Base-by-base conservation (phyloP, 2,329 filamentous ascomycete genomes). In the Penicillium occitanis region DNA sequence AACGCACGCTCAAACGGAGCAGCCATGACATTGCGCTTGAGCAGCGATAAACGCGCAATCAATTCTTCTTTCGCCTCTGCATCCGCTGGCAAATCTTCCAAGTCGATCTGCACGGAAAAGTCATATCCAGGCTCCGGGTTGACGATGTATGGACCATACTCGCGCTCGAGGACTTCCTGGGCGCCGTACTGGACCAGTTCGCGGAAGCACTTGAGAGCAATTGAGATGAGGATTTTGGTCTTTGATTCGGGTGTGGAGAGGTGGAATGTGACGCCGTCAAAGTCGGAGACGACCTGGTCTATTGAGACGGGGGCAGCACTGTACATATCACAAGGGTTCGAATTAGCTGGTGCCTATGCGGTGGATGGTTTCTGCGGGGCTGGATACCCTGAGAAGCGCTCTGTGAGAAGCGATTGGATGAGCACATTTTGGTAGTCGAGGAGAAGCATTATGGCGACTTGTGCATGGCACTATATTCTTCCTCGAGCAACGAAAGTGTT, bases 11-110 rank as follows among this genome's bases (percentile, higher is more conserved):
- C 95, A 79, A 99, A 99, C 0, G 96, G 95, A 60, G 95, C 94
- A 68, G 95, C 96, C 95, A 99, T 98, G 71, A 92, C 93, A 79
- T 99, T 98, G 75, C 96, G 93, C 85, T 98, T 99, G 73, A 99
- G 82, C 70, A 99, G 84, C 67, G 93, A 91, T 74, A 98, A 90
- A 75, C 93, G 90, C 79, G 88, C 88, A 72, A 97, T 88, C 68
- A 99, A 84, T 68, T 93, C 93, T 74, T 97, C 92, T 71, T 90
- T 89, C 70, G 88, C 91, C 79, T 97, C 94, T 81, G 93, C 90
- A 57, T 91, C 90, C 50, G 86, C 87, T 0, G 96, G 95, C 33
- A 99, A 84, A 66, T 89, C 88, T 73, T 98, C 93, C 58, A 99
- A 81, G 76, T 99, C 94, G 69, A 99, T 85, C 74, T 91, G 82